Evolutionary conservation across 2,329 filamentous ascomycete genomes (phyloP).

Genomic region (Fusarium xyrophilum): DNA sequence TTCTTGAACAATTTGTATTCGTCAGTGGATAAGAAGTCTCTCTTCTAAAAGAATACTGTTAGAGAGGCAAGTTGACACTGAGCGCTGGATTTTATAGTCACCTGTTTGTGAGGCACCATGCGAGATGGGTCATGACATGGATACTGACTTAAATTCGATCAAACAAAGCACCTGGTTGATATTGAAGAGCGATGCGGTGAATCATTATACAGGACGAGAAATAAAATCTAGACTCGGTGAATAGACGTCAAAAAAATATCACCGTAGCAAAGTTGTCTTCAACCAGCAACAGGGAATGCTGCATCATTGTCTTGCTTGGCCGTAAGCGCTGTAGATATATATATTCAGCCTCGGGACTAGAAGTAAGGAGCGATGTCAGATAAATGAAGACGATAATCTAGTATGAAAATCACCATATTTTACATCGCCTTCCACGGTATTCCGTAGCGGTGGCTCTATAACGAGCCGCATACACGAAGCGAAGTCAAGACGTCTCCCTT

Average conservation of each 20-base stretch:
- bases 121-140: fast-evolving
- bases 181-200: fast-evolving
- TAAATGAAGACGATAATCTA: fast-evolving
- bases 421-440: too few relatives aligned
- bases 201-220: fast-evolving
- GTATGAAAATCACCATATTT: neutral
- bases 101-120: fast-evolving
- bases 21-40: fast-evolving
- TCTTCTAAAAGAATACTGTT: fast-evolving
- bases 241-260: too few relatives aligned
- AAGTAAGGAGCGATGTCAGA: fast-evolving
- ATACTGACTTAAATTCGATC: fast-evolving
- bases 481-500: too few relatives aligned
- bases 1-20: fast-evolving
- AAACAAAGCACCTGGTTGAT: fast-evolving
- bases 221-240: fast-evolving
- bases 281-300: neutral
- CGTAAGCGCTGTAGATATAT: too few relatives aligned
- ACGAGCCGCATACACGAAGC: neutral
- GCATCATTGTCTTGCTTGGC: neutral
- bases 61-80: fast-evolving
- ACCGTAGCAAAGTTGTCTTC: fast-evolving
- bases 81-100: neutral
- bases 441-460: fast-evolving
- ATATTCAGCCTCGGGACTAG: fast-evolving